phyloP scores from a whole-genome alignment of 2,329 filamentous ascomycete species.

The Xylariaceae sp. region DNA sequence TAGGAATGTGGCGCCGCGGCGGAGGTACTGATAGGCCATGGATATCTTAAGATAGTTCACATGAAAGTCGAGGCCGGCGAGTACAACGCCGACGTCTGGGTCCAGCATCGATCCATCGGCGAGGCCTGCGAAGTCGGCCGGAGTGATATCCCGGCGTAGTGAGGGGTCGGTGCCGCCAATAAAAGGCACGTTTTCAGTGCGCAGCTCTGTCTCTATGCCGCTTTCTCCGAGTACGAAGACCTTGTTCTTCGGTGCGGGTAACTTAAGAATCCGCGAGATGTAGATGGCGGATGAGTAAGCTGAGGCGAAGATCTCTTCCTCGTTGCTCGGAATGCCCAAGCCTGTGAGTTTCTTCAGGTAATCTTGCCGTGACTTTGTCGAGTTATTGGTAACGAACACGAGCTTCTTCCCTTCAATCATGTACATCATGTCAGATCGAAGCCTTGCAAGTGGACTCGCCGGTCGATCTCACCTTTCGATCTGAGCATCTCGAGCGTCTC shows the following conservation, averaged over 20 bases:
- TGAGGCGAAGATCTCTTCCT: constrained; percentile 93
- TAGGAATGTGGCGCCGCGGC: constrained; percentile 76
- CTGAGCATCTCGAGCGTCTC: constrained; percentile 83
- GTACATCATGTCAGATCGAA: background rate
- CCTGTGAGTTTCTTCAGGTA: constrained; percentile 87
- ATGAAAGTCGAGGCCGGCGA: constrained; percentile 89
- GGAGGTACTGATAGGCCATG: constrained; percentile 80
- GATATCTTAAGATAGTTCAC: constrained; percentile 92
- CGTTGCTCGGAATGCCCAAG: constrained; percentile 73
- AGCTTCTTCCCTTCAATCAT: constrained; percentile 70
- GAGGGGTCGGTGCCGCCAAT: constrained; percentile 82
- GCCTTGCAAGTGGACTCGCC: background rate
- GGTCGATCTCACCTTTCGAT: constrained; percentile 62
- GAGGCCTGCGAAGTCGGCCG: constrained; percentile 75
- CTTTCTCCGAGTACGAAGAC: constrained; percentile 91
- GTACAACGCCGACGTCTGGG: constrained; percentile 82
- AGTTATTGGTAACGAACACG: constrained; percentile 98
- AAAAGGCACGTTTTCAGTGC: constrained; percentile 71
- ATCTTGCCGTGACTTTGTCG: constrained; percentile 88
- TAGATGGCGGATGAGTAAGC: constrained; percentile 95
- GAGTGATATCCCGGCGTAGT: constrained; percentile 71
- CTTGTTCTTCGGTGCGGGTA: constrained; percentile 77
- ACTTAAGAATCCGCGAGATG: constrained; percentile 84
- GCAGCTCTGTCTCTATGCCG: constrained; percentile 86
- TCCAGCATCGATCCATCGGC: constrained; percentile 75